A percentile compares a stretch with the other conserved stretches of the same genome.
Evolutionary conservation across 1,139 yeast species (phyloP).

Genomic region (Blastobotrys illinoisensis): DNA sequence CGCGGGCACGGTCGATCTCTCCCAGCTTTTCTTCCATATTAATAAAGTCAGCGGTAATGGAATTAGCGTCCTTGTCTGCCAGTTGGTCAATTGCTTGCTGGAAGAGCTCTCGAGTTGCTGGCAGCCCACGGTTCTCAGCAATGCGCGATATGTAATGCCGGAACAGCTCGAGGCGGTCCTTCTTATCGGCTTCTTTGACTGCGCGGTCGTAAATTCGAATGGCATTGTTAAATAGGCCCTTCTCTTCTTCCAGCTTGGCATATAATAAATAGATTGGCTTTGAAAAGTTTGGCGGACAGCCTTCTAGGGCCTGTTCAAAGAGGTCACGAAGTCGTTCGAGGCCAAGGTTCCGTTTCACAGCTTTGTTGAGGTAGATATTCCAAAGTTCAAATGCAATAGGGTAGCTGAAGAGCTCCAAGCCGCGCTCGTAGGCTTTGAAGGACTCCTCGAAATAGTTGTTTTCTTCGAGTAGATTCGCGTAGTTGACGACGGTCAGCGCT

Average conservation of each 20-base stretch:
- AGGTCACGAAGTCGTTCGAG: slow-evolving; percentile 66
- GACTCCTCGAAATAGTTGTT: slow-evolving; percentile 46
- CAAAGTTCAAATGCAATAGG: slow-evolving; percentile 67
- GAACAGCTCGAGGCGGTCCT: slow-evolving; percentile 34
- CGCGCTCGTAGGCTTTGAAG: slow-evolving; percentile 62
- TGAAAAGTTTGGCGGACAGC: slow-evolving; percentile 45
- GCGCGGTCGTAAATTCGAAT: slow-evolving; percentile 43
- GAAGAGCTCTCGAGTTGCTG: slow-evolving; percentile 38
- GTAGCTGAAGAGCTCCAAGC: slow-evolving; percentile 54
- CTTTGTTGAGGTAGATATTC: slow-evolving; percentile 59
- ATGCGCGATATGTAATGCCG: slow-evolving; percentile 32
- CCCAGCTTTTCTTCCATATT: slow-evolving; percentile 45
- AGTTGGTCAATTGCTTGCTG: slow-evolving; percentile 41
- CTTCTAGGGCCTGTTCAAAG: slow-evolving; percentile 57
- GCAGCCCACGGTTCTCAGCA: slow-evolving; percentile 33
- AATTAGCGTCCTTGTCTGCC: slow-evolving; percentile 33
- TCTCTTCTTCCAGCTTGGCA: slow-evolving; percentile 54
- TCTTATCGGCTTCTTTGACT: slow-evolving; percentile 32
- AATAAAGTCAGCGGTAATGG: slow-evolving; percentile 39
- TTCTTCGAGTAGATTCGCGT: slow-evolving; percentile 57
- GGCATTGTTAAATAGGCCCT: slow-evolving; percentile 42
- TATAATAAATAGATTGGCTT: slow-evolving; percentile 52
- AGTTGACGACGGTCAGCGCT: slow-evolving; percentile 59
- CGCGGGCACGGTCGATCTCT: slow-evolving; percentile 57
- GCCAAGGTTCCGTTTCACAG: slow-evolving; percentile 36